These are phyloP conservation scores for Russula foetens DNA, from an alignment of 768 basidiomycete genomes.

Conservation along the genomic window DNA sequence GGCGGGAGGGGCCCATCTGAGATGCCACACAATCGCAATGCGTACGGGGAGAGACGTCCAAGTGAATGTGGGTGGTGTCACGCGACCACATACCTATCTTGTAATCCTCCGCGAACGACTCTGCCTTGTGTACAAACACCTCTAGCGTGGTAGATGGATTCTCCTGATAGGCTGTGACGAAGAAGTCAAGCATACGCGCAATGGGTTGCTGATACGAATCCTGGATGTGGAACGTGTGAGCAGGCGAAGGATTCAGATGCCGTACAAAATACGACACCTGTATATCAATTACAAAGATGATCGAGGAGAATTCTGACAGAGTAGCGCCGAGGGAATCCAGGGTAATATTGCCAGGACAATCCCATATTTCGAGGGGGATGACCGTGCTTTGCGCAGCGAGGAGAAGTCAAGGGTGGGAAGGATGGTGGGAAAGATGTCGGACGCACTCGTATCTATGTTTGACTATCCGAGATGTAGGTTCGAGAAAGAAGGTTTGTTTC, in stretches of 20 bases:
- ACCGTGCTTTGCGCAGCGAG: slow-evolving; percentile 51
- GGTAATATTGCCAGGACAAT: slow-evolving; percentile 82
- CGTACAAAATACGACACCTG: slow-evolving; percentile 45
- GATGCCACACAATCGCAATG: not conserved
- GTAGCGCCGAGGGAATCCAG: slow-evolving; percentile 70
- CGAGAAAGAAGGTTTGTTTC: slow-evolving; percentile 85
- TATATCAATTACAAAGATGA: slow-evolving; percentile 94
- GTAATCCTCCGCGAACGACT: slow-evolving; percentile 86
- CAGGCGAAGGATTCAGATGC: not conserved
- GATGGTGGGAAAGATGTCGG: slow-evolving; percentile 1
- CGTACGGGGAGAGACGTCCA: not conserved
- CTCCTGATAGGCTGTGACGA: slow-evolving; percentile 64
- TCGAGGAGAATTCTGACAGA: slow-evolving; percentile 70
- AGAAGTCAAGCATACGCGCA: slow-evolving; percentile 71
- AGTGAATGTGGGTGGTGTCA: slow-evolving; percentile 7
- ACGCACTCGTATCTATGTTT: slow-evolving; percentile 78
- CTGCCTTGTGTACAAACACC: slow-evolving; percentile 94
- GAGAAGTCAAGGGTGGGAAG: not conserved
- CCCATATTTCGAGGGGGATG: slow-evolving; percentile 92
- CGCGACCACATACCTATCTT: slow-evolving; percentile 56
- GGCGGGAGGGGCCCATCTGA: not conserved
- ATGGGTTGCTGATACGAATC: slow-evolving; percentile 83
- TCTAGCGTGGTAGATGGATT: slow-evolving; percentile 77
- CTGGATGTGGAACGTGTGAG: slow-evolving; percentile 30
- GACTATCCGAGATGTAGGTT: slow-evolving; percentile 70